Conservation (phyloP, 192 early-diverging fungal genomes). For the Podila minutissima region DNA sequence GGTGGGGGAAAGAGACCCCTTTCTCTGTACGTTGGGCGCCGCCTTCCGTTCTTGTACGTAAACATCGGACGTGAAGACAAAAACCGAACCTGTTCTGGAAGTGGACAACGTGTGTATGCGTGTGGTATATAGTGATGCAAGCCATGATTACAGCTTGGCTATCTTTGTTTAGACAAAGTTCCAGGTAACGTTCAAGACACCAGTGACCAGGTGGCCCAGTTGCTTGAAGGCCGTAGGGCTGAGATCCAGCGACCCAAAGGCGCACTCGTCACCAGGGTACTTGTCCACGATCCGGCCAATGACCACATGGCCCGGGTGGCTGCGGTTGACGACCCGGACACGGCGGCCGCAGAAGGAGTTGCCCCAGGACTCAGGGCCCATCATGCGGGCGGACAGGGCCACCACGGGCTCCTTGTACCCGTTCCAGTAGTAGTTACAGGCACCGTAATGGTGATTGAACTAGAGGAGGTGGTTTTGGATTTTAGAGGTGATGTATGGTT, state of each 20-base stretch:
- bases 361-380: conserved; percentile 39
- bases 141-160: no score
- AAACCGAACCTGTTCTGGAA: no score
- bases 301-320: conserved; percentile 23
- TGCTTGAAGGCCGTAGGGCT: conserved; percentile 45
- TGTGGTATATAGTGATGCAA: no score
- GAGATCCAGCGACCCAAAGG: conserved; percentile 37
- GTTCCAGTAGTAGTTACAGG: conserved; percentile 44
- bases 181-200: conserved; percentile 52
- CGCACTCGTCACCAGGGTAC: conserved; percentile 55
- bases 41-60: no score
- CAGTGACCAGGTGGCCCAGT: conserved; percentile 31
- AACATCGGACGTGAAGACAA: no score
- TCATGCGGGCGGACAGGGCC: conserved; percentile 51
- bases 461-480: no score
- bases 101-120: no score
- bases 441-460: conserved; percentile 25
- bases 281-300: conserved; percentile 54
- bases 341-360: conserved; percentile 42
- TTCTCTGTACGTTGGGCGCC: no score
- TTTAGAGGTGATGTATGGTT: neutral
- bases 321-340: conserved; percentile 26
- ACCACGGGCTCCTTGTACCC: conserved; percentile 39
- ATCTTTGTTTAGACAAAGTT: conserved; percentile 23
- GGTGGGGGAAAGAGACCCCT: no score